These are phyloP conservation scores for Carex myosuroides DNA, from an alignment of 176 grass and related monocot genomes.

Conservation along the genomic window DNA sequence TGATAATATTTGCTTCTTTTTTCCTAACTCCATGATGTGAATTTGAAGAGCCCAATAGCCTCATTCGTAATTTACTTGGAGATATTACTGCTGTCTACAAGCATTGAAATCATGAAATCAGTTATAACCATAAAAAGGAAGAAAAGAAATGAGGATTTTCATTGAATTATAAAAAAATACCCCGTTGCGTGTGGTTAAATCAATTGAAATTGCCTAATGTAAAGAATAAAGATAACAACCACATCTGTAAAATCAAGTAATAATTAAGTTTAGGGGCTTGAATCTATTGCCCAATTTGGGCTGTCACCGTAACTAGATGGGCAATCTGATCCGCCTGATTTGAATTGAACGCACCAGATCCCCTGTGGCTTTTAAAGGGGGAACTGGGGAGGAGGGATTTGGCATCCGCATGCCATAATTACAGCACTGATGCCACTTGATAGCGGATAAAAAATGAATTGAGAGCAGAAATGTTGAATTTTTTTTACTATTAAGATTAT, in stretches of 20 bases:
- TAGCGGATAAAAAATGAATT: not conserved
- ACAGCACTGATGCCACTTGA: too few species aligned
- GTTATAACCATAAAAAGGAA: not conserved
- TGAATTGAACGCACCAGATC: not conserved
- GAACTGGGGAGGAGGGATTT: too few species aligned
- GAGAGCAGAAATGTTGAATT: not conserved
- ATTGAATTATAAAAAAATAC: not conserved
- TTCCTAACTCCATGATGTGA: slow-evolving; percentile 17
- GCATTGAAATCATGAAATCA: not conserved
- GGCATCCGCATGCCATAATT: too few species aligned
- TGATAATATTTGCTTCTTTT: slow-evolving; percentile 28
- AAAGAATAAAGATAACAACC: not conserved
- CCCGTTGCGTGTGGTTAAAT: not conserved
- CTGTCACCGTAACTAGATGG: not conserved
- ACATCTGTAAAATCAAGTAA: not conserved
- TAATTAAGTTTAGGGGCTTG: not conserved
- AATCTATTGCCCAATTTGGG: not conserved
- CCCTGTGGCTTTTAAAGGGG: too few species aligned
- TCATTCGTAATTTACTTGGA: slow-evolving; percentile 79
- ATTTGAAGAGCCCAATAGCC: slow-evolving; percentile 50
- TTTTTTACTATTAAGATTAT: not conserved
- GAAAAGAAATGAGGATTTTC: not conserved
- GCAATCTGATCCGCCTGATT: not conserved
- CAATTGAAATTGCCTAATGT: not conserved
- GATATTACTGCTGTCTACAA: slow-evolving; percentile 60